A percentile compares a stretch with the other conserved stretches of the same genome.
Evolutionary conservation across 2,329 filamentous ascomycete species (phyloP).

Genomic region (Xylariaceae sp.): DNA sequence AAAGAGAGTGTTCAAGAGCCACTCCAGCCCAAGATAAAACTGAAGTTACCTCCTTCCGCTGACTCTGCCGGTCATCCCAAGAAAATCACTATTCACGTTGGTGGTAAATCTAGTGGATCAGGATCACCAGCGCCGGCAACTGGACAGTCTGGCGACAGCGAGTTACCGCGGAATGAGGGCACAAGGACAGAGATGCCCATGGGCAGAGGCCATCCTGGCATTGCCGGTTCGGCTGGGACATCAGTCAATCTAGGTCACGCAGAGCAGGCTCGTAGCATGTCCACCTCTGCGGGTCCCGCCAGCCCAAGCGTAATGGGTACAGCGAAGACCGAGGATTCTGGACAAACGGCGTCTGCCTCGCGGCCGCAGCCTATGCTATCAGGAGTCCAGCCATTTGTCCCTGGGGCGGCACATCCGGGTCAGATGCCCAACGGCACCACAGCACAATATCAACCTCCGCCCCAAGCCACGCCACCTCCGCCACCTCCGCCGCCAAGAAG

Average conservation of each 20-base stretch:
- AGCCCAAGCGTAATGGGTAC: conserved; percentile 37
- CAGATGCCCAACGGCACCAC: conserved; percentile 20
- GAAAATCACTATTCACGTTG: conserved; percentile 68
- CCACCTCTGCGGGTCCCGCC: conserved; percentile 40
- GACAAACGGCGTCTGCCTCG: conserved; percentile 32
- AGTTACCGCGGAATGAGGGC: conserved; percentile 30
- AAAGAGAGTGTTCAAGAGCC: conserved; percentile 69
- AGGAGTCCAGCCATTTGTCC: conserved; percentile 28
- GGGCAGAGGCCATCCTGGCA: conserved; percentile 29
- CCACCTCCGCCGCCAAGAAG: conserved; percentile 25
- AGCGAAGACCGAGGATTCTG: conserved; percentile 35
- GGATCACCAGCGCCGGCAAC: conserved; percentile 46
- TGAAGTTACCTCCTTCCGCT: conserved; percentile 57
- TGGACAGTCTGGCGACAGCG: conserved; percentile 34
- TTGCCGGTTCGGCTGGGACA: conserved; percentile 21
- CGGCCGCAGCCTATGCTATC: conserved; percentile 29
- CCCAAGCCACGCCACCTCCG: conserved; percentile 13
- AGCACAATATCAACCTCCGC: conserved; percentile 16
- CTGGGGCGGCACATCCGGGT: conserved; percentile 21
- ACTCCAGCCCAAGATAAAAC: conserved; percentile 69
- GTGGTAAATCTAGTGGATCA: conserved; percentile 50
- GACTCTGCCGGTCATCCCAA: conserved; percentile 46
- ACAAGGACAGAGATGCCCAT: conserved; percentile 25
- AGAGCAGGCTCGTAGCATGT: conserved; percentile 40
- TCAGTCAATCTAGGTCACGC: conserved; percentile 29